Percentiles rank a stretch among this genome's conserved stretches.
Conservation (phyloP, 495 filamentous ascomycete species). For the Emericellopsis terricola region DNA sequence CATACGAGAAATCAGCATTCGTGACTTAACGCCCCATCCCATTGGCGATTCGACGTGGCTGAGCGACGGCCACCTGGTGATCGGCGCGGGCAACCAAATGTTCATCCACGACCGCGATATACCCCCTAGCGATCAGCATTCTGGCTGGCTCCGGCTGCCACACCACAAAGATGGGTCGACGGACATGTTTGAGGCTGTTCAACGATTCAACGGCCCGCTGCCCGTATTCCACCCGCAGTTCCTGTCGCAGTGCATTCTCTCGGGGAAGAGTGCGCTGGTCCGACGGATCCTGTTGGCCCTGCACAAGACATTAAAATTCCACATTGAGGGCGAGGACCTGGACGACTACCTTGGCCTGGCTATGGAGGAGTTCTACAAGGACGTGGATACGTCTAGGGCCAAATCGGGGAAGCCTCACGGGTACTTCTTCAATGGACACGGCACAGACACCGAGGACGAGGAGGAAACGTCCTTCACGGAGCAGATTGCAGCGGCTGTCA, state of each 20-base stretch:
- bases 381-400: background rate
- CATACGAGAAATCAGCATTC: conserved; percentile 64
- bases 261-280: conserved; percentile 57
- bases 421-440: conserved; percentile 10
- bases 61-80: conserved; percentile 60
- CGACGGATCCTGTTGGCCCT: conserved; percentile 58
- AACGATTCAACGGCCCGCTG: conserved; percentile 67
- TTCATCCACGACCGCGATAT: conserved; percentile 68
- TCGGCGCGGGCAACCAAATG: conserved; percentile 87
- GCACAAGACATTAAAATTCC: conserved; percentile 66
- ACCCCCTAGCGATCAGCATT: conserved; percentile 40
- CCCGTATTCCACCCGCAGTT: conserved; percentile 92
- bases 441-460: conserved; percentile 26
- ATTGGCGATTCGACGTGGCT: conserved; percentile 92
- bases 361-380: conserved; percentile 48
- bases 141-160: conserved; percentile 46
- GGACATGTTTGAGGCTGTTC: conserved; percentile 68
- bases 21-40: conserved; percentile 71
- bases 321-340: conserved; percentile 62
- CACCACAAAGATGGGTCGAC: conserved; percentile 20
- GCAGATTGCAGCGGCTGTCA: conserved; percentile 49
- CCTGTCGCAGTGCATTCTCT: conserved; percentile 70
- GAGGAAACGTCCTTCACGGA: conserved; percentile 49
- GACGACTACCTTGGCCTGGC: conserved; percentile 64
- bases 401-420: conserved; percentile 7